Base-by-base conservation (phyloP, 106 monocot species). In the Apostasia ramifera region DNA sequence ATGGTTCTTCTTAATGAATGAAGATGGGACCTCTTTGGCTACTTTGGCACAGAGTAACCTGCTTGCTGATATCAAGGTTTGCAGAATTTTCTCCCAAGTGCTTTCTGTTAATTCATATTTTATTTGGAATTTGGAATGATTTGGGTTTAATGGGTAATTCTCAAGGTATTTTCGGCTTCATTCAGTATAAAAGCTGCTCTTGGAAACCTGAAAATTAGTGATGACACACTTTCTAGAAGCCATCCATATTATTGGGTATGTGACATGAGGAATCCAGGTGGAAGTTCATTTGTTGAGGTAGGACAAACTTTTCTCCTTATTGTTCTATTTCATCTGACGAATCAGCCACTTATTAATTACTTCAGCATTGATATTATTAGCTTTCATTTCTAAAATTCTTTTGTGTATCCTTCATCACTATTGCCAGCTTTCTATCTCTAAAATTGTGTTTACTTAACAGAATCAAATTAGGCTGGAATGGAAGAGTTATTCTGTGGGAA, bases 221-320 rank as follows among this genome's bases (percentile, higher is more conserved):
- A 98, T 76, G 89, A 98, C 59, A 93, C 83, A 78, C 87, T 98
- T 59, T 77, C 82, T 65, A 68, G 71, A 48, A 83, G 63, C 63
- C 92, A 98, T 80, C 61, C 85, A 42, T 98, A 98, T 63, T 98
- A 79, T 76, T 93, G 98, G 98, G 74, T 87, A 26, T 98, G 98
- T 73, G 90, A 98, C 49, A 98, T 98, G 98, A 80, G 98, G 77
- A 83, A 92, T 85, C 92, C 98, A 40, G 87, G 81, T 11, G 98
- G 98, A 44, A 90, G 80, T 78, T 98, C 98, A 13, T 98, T 98
- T 80, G 92, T 98, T 67, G 92, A 98, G 92, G 98, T 98, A 83
- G 44, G 45, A n/a, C 66, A 57, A 71, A 57, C 8, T 58, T 50
- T 8, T 62, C 43, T 82, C 8, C 66, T 71, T 10, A 57, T 65